Percentiles rank a stretch among this genome's conserved stretches.
phyloP scores from a whole-genome alignment of 768 basidiomycete genomes.

The Serendipita sp. region DNA sequence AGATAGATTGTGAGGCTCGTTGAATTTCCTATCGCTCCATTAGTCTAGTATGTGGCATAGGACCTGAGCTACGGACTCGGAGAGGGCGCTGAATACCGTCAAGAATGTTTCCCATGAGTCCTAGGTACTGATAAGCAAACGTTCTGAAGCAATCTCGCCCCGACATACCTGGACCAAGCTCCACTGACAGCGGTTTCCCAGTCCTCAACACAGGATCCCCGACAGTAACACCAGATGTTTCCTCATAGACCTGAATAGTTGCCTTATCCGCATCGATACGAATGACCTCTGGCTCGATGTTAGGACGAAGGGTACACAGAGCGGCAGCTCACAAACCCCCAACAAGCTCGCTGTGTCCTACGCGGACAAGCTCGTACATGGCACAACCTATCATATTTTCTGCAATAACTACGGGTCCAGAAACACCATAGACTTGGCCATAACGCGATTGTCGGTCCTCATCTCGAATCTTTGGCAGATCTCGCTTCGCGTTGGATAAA shows the following conservation, averaged over 20 bases:
- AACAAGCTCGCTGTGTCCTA: slow-evolving; percentile 95
- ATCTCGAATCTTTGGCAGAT: slow-evolving; percentile 76
- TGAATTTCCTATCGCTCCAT: slow-evolving; percentile 55
- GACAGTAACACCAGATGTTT: slow-evolving; percentile 96
- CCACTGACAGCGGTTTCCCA: slow-evolving; percentile 94
- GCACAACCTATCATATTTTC: slow-evolving; percentile 92
- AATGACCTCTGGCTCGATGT: slow-evolving; percentile 66
- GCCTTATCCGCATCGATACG: slow-evolving; percentile 96
- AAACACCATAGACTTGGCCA: slow-evolving; percentile 86
- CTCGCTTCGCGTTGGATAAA: slow-evolving; percentile 74
- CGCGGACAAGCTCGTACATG: slow-evolving; percentile 96
- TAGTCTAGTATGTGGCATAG: not conserved
- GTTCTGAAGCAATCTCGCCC: not conserved
- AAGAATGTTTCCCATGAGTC: slow-evolving; percentile 98
- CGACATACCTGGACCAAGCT: slow-evolving; percentile 79
- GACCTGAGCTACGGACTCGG: slow-evolving; percentile 35
- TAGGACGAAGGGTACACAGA: not conserved
- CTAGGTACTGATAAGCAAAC: slow-evolving; percentile 23
- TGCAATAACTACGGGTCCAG: slow-evolving; percentile 95
- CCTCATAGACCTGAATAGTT: slow-evolving; percentile 98
- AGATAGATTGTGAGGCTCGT: slow-evolving; percentile 96
- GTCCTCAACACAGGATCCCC: slow-evolving; percentile 96
- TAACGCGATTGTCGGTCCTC: slow-evolving; percentile 79
- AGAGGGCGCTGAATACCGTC: slow-evolving; percentile 93
- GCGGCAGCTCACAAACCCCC: slow-evolving; percentile 44